Base-by-base conservation (phyloP, 208 protist genomes). In the Crithidia acanthocephali region DNA sequence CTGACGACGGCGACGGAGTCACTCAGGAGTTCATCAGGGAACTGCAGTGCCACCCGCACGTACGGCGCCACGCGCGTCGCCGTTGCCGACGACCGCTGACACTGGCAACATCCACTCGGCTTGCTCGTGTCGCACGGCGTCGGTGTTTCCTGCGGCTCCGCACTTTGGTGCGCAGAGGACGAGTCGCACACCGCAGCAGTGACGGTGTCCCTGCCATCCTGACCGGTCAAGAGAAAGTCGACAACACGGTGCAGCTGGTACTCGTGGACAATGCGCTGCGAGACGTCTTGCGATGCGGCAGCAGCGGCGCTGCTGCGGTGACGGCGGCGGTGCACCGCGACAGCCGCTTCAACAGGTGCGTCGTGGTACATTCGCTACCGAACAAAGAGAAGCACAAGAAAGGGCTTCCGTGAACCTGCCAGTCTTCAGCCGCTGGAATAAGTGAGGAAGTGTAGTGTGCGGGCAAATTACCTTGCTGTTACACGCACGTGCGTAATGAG, bases 21-120 rank as follows among this genome's bases (percentile, higher is more conserved):
- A 7, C 67, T 66, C 2, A 98, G 78, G 52, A 96, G 52, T 4
- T 91, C 81, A 72, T 98, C 95, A 1, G 95, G 93, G 42, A 97
- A 95, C 81, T 98, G 95, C 61, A 98, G 76, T 0, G 94, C 92
- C 15, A 96, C 80, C 13, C 80, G 75, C 35, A 80, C 57, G 65
- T 66, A 72, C 5, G 50, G 62, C 2, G 62, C 51, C 3, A 25
- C 27, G 22, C 30, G 55, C 40, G 22, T 23, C 0, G 25, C 2
- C 6, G 37, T 35, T 4, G 47, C 16, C 10, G 47, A 27, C n/a
- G 42, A 57, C 44, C 47, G 0, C 6, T 16, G 11, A 15, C 59
- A 65, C 15, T 35, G 25, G 15, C 27, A 35, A 23, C 48, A 60
- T 7, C 37, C 37, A 15, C 22, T 33, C 5, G 23, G 9, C 2